Evolutionary conservation across 495 filamentous ascomycete genomes (phyloP).

Genomic region (Usnea hakonensis): DNA sequence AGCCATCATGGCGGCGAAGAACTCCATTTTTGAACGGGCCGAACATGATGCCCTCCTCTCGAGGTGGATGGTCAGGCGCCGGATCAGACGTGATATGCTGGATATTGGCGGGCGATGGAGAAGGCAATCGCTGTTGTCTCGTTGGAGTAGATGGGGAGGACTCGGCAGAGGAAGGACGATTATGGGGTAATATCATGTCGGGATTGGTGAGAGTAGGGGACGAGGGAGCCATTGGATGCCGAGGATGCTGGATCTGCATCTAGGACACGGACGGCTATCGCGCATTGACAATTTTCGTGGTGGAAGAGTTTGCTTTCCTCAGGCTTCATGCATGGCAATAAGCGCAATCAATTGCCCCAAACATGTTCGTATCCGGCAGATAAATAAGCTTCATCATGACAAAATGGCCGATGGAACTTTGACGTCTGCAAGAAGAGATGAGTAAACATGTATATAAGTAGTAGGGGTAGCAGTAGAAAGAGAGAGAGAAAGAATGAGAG

Average conservation of each 20-base stretch:
- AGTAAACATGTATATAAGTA: not conserved
- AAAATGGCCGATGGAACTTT: not conserved
- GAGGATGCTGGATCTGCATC: constrained; percentile 16
- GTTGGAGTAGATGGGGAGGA: constrained; percentile 13
- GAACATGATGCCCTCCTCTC: constrained; percentile 17
- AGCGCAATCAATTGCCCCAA: constrained; percentile 3
- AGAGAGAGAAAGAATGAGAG: not conserved
- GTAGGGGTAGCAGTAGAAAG: not conserved
- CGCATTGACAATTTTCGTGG: constrained; percentile 14
- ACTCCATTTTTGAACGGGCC: constrained; percentile 22
- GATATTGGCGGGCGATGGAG: constrained; percentile 8
- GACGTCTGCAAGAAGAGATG: not conserved
- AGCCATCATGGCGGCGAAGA: constrained; percentile 12
- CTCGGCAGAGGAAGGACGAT: constrained; percentile 35
- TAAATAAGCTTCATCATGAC: not conserved
- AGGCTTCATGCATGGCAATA: constrained; percentile 15
- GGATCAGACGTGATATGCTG: constrained; percentile 10
- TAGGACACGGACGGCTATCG: constrained; percentile 3
- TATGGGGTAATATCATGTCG: constrained; percentile 82
- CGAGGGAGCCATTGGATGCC: constrained; percentile 31
- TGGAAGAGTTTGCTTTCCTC: constrained; percentile 4
- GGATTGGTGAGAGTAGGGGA: constrained; percentile 89
- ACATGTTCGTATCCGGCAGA: not conserved
- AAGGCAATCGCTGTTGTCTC: constrained; percentile 10
- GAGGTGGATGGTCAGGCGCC: constrained; percentile 7